phyloP scores from a whole-genome alignment of 1,284 basidiomycete genomes.

The Boletus smithii region DNA sequence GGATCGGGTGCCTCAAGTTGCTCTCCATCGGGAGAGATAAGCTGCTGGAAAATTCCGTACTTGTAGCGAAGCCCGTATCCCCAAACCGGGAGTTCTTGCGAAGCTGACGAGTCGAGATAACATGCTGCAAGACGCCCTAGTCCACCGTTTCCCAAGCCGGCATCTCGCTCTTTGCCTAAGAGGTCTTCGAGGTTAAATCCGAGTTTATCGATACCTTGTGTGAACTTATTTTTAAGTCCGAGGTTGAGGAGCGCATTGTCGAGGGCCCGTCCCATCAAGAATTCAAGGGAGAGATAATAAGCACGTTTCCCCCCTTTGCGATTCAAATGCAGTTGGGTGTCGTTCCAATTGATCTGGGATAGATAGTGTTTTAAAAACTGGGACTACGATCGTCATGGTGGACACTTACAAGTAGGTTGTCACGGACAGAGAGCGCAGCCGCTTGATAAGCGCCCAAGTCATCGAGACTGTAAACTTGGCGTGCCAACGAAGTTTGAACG shows the following conservation, averaged over 20 bases:
- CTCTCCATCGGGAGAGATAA: constrained; percentile 78
- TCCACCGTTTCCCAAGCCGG: constrained; percentile 85
- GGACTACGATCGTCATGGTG: not conserved
- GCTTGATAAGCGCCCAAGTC: constrained; percentile 79
- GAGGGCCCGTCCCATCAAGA: constrained; percentile 84
- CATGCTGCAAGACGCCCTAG: constrained; percentile 91
- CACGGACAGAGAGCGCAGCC: constrained; percentile 76
- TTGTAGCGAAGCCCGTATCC: constrained; percentile 87
- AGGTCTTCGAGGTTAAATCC: constrained; percentile 87
- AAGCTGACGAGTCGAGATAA: constrained; percentile 84
- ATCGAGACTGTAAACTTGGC: constrained; percentile 86
- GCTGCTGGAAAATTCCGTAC: constrained; percentile 94
- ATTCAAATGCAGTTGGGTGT: constrained; percentile 67
- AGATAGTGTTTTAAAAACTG: constrained; percentile 5
- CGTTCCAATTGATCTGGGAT: constrained; percentile 72
- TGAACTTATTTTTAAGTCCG: constrained; percentile 74
- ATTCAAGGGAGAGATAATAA: constrained; percentile 90
- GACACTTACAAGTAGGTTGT: constrained; percentile 70
- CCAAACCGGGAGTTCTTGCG: constrained; percentile 81
- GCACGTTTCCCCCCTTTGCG: constrained; percentile 76
- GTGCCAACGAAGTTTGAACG: constrained; percentile 82
- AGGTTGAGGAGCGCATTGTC: constrained; percentile 90
- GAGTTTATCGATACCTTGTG: constrained; percentile 64
- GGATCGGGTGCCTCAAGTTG: constrained; percentile 92
- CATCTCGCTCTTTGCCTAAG: constrained; percentile 84